Conservation (phyloP, 495 filamentous ascomycete genomes). For the Ramalina intermedia region DNA sequence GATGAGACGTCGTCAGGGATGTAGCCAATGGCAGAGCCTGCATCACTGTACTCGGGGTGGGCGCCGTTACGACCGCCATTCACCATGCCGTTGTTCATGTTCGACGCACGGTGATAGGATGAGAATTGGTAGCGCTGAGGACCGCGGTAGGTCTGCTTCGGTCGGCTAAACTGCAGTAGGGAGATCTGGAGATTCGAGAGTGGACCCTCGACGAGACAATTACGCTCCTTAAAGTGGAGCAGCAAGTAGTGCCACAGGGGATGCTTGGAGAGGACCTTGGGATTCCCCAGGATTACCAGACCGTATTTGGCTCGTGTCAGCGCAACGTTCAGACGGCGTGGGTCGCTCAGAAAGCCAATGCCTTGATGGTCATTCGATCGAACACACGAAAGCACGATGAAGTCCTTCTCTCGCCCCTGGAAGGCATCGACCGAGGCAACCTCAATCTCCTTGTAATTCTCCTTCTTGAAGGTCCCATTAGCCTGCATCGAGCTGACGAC, state of each 20-base stretch:
- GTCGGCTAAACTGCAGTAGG: constrained; percentile 85
- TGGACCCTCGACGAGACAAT: constrained; percentile 94
- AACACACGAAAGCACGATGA: constrained; percentile 95
- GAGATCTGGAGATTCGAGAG: constrained; percentile 90
- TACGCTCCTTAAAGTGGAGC: constrained; percentile 92
- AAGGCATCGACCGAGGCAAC: constrained; percentile 98
- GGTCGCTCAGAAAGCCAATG: constrained; percentile 97
- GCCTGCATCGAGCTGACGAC: constrained; percentile 99
- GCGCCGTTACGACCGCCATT: constrained; percentile 36
- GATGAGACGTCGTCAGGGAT: constrained; percentile 97
- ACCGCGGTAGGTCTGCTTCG: constrained; percentile 82
- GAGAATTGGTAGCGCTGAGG: constrained; percentile 74
- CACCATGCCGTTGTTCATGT: constrained; percentile 34
- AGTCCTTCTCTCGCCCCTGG: constrained; percentile 98
- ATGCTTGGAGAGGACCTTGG: constrained; percentile 95
- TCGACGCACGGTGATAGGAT: constrained; percentile 53
- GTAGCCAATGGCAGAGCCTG: constrained; percentile 77
- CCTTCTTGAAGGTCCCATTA: constrained; percentile 92
- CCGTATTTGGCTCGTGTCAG: constrained; percentile 95
- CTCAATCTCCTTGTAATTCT: constrained; percentile 97
- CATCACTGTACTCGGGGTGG: constrained; percentile 65
- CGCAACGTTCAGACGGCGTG: constrained; percentile 96
- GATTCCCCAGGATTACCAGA: constrained; percentile 90
- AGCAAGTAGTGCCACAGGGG: constrained; percentile 95
- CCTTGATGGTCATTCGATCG: constrained; percentile 98